These are phyloP conservation scores for Aspergillus latus DNA, from an alignment of 2,329 filamentous ascomycete species.

Conservation along the genomic window DNA sequence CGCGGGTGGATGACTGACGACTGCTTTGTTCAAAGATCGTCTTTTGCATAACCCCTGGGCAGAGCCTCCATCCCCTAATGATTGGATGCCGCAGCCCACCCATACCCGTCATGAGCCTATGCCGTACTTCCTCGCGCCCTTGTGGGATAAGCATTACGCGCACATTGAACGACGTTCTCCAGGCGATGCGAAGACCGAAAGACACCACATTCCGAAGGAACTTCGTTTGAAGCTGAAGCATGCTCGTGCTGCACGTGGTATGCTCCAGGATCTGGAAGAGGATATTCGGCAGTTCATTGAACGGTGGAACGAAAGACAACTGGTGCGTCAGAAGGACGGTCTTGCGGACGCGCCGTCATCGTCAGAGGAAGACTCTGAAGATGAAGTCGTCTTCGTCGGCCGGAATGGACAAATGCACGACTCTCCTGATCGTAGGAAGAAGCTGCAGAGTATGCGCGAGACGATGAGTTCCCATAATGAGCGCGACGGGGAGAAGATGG, in stretches of 20 bases:
- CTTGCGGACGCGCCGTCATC: conserved; percentile 45
- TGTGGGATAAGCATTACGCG: conserved; percentile 69
- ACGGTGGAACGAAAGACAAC: conserved; percentile 51
- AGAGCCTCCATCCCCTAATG: conserved; percentile 74
- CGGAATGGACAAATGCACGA: conserved; percentile 64
- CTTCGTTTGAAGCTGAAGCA: conserved; percentile 79
- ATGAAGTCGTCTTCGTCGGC: conserved; percentile 90
- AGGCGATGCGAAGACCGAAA: conserved; percentile 34
- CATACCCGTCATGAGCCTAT: conserved; percentile 70
- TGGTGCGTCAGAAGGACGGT: conserved; percentile 48
- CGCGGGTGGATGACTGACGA: conserved; percentile 22
- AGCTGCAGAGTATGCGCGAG: conserved; percentile 48
- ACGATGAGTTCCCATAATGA: conserved; percentile 30
- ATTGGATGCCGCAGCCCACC: conserved; percentile 82
- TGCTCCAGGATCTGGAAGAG: conserved; percentile 81
- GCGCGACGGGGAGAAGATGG: conserved; percentile 64
- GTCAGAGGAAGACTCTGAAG: conserved; percentile 60
- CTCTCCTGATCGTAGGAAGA: conserved; percentile 45
- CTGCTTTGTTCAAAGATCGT: conserved; percentile 60
- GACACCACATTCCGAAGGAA: conserved; percentile 68
- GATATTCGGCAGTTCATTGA: conserved; percentile 75
- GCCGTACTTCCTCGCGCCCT: conserved; percentile 83
- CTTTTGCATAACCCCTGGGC: conserved; percentile 83
- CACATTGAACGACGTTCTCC: conserved; percentile 42
- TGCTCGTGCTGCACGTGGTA: conserved; percentile 70